Conservation (phyloP, 2,329 filamentous ascomycete species). For the Chalara sp. region DNA sequence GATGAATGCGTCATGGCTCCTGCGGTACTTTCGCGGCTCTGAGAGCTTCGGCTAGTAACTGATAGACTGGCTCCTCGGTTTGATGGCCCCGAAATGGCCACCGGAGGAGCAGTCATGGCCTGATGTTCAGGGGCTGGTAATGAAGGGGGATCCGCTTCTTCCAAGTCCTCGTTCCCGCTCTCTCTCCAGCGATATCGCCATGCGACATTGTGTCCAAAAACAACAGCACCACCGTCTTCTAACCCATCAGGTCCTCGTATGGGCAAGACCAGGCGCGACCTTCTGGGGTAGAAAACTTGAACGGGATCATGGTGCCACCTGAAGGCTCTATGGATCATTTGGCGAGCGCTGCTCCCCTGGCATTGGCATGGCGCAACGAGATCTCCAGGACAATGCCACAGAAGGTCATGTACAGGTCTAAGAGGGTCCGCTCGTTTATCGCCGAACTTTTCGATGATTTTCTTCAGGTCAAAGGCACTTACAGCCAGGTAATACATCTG, state of each 20-base stretch:
- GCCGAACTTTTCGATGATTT: conserved; percentile 1
- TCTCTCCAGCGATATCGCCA: neutral
- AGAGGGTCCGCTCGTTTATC: neutral
- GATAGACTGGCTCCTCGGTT: no score
- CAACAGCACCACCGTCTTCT: neutral
- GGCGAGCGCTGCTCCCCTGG: neutral
- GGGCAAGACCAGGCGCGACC: neutral
- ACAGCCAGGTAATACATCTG: conserved; percentile 26
- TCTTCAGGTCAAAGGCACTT: neutral
- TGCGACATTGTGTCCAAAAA: neutral
- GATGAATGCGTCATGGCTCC: no score
- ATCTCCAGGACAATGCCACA: neutral
- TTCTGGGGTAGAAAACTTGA: neutral
- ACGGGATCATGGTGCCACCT: conserved; percentile 1
- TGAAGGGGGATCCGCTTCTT: neutral
- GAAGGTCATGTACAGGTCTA: neutral
- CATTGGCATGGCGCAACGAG: neutral
- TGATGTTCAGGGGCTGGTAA: no score
- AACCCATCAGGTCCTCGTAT: neutral
- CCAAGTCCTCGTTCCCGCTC: neutral
- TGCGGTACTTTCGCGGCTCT: no score
- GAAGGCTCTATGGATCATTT: neutral
- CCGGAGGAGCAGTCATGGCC: no score
- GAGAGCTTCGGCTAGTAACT: no score
- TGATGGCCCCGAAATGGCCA: no score